Evolutionary conservation across 129 eudicot species (phyloP).

Genomic region (Arctium lappa): DNA sequence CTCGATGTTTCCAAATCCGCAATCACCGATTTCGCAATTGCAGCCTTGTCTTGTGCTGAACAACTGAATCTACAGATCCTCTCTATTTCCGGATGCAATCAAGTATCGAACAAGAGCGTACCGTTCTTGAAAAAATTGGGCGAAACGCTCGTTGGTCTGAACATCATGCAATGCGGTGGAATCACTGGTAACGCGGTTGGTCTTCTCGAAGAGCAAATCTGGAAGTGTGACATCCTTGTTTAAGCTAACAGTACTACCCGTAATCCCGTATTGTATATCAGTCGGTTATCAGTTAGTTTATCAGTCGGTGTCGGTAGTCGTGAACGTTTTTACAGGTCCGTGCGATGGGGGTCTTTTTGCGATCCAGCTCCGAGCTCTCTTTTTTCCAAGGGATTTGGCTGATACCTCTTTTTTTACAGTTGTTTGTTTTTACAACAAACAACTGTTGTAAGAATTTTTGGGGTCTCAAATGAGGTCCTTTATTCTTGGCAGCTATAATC

Average conservation of each 20-base stretch:
- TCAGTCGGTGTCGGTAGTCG: conserved; percentile 13
- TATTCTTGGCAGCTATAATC: conserved; percentile 40
- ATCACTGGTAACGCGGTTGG: conserved; percentile 40
- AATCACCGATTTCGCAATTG: conserved; percentile 59
- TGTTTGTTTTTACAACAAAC: conserved; percentile 1
- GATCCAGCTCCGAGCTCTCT: conserved; percentile 27
- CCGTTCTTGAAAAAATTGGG: conserved; percentile 58
- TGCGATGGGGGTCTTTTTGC: conserved; percentile 21
- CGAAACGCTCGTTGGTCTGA: conserved; percentile 45
- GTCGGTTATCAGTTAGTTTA: neutral
- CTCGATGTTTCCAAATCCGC: conserved; percentile 60
- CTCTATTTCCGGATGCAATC: conserved; percentile 51
- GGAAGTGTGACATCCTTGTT: conserved; percentile 68
- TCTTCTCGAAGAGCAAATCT: conserved; percentile 40
- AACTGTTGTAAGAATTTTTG: conserved; percentile 65
- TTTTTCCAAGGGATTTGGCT: conserved; percentile 62
- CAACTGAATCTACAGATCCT: conserved; percentile 53
- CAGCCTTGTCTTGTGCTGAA: conserved; percentile 51
- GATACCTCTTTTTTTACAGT: conserved; percentile 53
- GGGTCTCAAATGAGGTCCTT: conserved; percentile 24
- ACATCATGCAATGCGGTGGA: conserved; percentile 52
- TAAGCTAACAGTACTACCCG: conserved; percentile 15
- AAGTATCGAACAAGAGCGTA: conserved; percentile 51
- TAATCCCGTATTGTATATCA: too few relatives aligned
- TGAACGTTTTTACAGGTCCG: conserved; percentile 60